phyloP scores from a whole-genome alignment of 768 basidiomycete species.

The Hortiboletus flavorubellus region DNA sequence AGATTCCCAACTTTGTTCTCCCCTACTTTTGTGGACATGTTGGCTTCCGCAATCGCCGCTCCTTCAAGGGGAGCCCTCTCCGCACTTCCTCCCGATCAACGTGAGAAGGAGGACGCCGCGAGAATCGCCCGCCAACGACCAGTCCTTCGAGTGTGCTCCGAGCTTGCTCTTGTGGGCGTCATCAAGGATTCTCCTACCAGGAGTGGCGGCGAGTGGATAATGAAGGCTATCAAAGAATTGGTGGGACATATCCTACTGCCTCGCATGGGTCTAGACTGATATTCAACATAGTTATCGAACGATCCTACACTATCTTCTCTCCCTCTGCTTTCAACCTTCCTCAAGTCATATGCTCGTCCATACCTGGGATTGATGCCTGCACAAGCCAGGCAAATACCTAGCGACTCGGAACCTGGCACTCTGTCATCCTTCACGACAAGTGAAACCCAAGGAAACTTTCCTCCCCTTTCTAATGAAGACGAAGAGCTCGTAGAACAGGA shows the following conservation, averaged over 20 bases:
- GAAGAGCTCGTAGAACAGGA: conserved; percentile 84
- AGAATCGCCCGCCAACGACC: conserved; percentile 82
- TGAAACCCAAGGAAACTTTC: conserved; percentile 38
- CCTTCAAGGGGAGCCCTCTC: conserved; percentile 56
- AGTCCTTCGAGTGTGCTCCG: conserved; percentile 81
- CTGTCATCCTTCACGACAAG: conserved; percentile 41
- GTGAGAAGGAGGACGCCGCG: conserved; percentile 87
- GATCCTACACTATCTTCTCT: conserved; percentile 85
- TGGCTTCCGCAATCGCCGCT: conserved; percentile 56
- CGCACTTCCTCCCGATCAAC: conserved; percentile 67
- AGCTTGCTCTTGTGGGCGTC: conserved; percentile 84
- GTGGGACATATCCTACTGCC: conserved; percentile 43
- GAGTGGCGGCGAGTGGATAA: conserved; percentile 87
- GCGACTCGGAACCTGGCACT: conserved; percentile 52
- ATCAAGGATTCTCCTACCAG: conserved; percentile 67
- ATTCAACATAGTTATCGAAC: conserved; percentile 64
- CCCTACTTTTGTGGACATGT: conserved; percentile 57
- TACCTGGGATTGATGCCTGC: conserved; percentile 76
- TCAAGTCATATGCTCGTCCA: conserved; percentile 87
- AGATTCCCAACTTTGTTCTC: conserved; percentile 83
- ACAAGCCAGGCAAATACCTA: conserved; percentile 56
- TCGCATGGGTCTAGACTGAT: conserved; percentile 13
- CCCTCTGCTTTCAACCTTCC: conserved; percentile 86
- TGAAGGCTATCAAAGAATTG: conserved; percentile 80
- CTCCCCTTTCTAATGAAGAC: conserved; percentile 44